Percentiles rank a stretch among this genome's conserved stretches.
Evolutionary conservation across 805 yeast genomes (phyloP).

Genomic region (Yamadazyma kitorensis): DNA sequence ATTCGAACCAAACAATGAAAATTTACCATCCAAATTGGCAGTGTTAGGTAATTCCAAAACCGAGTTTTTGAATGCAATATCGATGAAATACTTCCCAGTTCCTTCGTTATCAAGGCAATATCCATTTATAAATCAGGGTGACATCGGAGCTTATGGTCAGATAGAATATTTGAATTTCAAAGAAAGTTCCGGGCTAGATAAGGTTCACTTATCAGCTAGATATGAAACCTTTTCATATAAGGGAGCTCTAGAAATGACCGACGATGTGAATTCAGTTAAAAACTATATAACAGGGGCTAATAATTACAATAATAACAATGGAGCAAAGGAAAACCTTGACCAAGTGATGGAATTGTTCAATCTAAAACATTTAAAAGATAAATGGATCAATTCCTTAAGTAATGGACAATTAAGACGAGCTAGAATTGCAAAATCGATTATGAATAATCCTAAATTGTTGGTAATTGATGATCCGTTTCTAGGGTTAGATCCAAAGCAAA

Average conservation of each 20-base stretch:
- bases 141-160: slow-evolving; percentile 24
- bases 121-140: slow-evolving; percentile 48
- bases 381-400: slow-evolving; percentile 84
- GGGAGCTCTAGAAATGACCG: slow-evolving; percentile 54
- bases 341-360: slow-evolving; percentile 36
- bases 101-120: slow-evolving; percentile 56
- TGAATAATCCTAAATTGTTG: slow-evolving; percentile 61
- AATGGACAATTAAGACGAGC: slow-evolving; percentile 95
- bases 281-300: slow-evolving; percentile 56
- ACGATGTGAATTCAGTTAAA: slow-evolving; percentile 63
- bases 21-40: slow-evolving; percentile 26
- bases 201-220: slow-evolving; percentile 81
- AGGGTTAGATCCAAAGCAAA: slow-evolving; percentile 81
- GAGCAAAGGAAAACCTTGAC: slow-evolving; percentile 21
- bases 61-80: slow-evolving; percentile 51
- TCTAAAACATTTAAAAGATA: slow-evolving; percentile 53
- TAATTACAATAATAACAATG: slow-evolving; percentile 41
- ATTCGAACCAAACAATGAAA: slow-evolving; percentile 12
- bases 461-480: slow-evolving; percentile 89
- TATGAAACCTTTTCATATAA: slow-evolving; percentile 72
- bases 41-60: slow-evolving; percentile 47
- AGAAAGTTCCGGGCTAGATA: slow-evolving; percentile 35
- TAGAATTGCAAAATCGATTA: slow-evolving; percentile 71
- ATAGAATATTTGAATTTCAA: slow-evolving; percentile 33
- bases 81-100: slow-evolving; percentile 50